These are phyloP conservation scores for Kuraishia borneana DNA, from an alignment of 805 yeast genomes.

Conservation along the genomic window DNA sequence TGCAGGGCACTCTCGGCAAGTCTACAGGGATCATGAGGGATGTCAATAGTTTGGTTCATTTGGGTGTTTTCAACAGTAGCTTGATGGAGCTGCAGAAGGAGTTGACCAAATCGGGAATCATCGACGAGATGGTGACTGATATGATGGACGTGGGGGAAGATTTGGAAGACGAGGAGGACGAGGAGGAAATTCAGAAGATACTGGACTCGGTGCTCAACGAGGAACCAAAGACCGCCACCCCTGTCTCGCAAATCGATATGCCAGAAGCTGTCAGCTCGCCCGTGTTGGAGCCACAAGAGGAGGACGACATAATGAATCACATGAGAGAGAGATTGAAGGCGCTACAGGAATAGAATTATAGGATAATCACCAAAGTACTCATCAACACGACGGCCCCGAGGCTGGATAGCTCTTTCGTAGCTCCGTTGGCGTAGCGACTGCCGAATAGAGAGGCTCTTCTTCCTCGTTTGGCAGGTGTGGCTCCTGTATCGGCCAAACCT, in stretches of 20 bases:
- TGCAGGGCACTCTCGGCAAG: constrained; percentile 71
- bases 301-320: constrained; percentile 60
- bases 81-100: constrained; percentile 85
- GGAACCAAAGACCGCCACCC: constrained; percentile 20
- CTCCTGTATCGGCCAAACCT: no score
- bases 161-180: constrained; percentile 52
- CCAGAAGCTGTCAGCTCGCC: constrained; percentile 10
- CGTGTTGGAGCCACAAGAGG: constrained; percentile 26
- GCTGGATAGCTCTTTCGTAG: background rate
- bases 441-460: background rate
- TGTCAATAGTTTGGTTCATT: constrained; percentile 62
- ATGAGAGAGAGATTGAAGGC: constrained; percentile 89
- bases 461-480: background rate
- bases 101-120: constrained; percentile 73
- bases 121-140: constrained; percentile 93
- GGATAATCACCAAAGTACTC: background rate
- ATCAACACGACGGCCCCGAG: constrained; percentile 2
- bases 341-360: constrained; percentile 41
- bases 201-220: constrained; percentile 32
- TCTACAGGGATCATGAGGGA: constrained; percentile 82
- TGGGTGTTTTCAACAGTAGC: constrained; percentile 73
- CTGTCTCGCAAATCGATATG: constrained; percentile 9
- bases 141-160: constrained; percentile 62
- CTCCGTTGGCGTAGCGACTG: background rate
- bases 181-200: constrained; percentile 57